phyloP scores from a whole-genome alignment of 352 stramenopile species.

The Pythium pectinolyticum region DNA sequence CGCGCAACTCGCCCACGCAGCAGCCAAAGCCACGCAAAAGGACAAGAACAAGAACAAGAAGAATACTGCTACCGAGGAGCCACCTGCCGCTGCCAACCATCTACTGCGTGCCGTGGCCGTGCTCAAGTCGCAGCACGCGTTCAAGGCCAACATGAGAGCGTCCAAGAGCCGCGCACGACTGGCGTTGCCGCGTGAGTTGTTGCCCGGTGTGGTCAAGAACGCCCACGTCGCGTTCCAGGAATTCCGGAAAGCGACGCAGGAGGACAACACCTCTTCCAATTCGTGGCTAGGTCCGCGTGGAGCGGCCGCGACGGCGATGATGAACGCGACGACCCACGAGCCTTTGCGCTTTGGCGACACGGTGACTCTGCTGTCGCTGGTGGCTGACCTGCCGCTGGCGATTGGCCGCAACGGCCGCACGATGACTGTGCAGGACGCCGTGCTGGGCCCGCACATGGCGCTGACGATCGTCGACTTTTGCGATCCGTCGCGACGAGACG shows the following conservation, averaged over 20 bases:
- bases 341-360: slow-evolving; percentile 62
- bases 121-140: slow-evolving; percentile 21
- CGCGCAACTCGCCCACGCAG: too few relatives aligned
- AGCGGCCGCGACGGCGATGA: slow-evolving; percentile 31
- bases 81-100: not conserved
- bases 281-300: not conserved
- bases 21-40: too few relatives aligned
- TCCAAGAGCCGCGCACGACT: not conserved
- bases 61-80: too few relatives aligned
- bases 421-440: slow-evolving; percentile 18
- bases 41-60: too few relatives aligned
- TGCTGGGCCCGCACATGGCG: slow-evolving; percentile 52
- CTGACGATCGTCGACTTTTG: slow-evolving; percentile 68
- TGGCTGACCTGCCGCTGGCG: slow-evolving; percentile 46
- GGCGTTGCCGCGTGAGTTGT: not conserved
- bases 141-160: slow-evolving; percentile 25
- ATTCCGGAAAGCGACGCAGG: slow-evolving; percentile 32
- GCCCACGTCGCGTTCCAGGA: slow-evolving; percentile 62
- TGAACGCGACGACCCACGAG: slow-evolving; percentile 49
- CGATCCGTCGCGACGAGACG: slow-evolving; percentile 44
- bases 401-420: slow-evolving; percentile 49
- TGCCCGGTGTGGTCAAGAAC: slow-evolving; percentile 36
- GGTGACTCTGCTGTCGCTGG: slow-evolving; percentile 55
- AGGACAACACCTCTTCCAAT: not conserved
- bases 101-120: slow-evolving; percentile 17